Base-by-base conservation (phyloP, 306 rosid species). In the Sechiopsis laciniata region DNA sequence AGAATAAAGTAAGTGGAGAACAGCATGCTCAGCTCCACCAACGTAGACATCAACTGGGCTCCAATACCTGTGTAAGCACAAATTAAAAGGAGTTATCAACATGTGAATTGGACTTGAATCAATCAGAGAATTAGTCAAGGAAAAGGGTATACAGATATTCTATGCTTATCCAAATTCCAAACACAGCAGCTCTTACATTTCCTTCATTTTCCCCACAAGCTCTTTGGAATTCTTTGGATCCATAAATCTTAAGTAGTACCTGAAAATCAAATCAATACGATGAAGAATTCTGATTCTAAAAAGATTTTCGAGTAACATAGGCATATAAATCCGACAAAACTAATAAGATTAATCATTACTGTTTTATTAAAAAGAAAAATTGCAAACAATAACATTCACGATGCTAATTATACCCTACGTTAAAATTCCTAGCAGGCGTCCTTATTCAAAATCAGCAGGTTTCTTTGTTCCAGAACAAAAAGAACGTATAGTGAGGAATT, bases 11-110 rank as follows among this genome's bases (percentile, higher is more conserved):
- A 94, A 83, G 81, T 94, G 98, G 76, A 94, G 98, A 83, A 94
- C 98, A 6, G 98, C 98, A 79, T 94, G 98, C 83, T 90, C 98
- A 55, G 98, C 98, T 66, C 97, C 98, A 54, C 96, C 98, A 81
- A 94, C 96, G 51, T 94, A 90, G 42, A 90, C 95, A 78, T 94
- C 98, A 81, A 94, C 98, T 57, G 97, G 97, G 78, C 97, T 80
- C 98, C 98, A 94, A 74, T 94, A 94, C 80, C 98, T 94, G 77
- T 77, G 80, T 65, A 55, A 20, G 53, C 56, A 32, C 46, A 74
- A 22, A 48, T 19, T 15, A 35, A 16, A 54, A 32, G 2, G 4
- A 32, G 37, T 26, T 50, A 9, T 26, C 4, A n/a, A 53, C n/a
- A 19, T 10, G 13, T 22, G 16, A 11, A 58, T 22, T 58, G 50